Conservation (phyloP, 2,329 filamentous ascomycete species). For the Domatiomyces globalis region DNA sequence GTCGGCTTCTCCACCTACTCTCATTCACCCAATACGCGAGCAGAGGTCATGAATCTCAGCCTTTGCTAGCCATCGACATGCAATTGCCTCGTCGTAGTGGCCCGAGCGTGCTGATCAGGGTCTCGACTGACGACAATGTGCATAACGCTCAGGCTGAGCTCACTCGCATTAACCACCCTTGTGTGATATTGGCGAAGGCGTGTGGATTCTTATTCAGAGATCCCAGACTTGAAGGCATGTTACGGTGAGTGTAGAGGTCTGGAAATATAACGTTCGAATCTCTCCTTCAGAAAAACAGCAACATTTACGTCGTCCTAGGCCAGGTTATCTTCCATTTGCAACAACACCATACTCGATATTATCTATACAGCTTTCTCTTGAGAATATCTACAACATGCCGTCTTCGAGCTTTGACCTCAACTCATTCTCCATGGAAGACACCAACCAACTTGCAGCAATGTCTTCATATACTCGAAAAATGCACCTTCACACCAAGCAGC, state of each 20-base stretch:
- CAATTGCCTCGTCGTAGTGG: background rate
- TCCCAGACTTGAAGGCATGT: no score
- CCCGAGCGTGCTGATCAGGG: background rate
- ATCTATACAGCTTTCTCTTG: no score
- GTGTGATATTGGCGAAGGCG: background rate
- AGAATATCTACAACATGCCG: no score
- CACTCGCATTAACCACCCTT: background rate
- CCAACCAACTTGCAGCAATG: conserved; percentile 16
- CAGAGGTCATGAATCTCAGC: background rate
- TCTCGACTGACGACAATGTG: background rate
- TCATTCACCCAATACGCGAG: background rate
- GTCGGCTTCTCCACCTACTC: background rate
- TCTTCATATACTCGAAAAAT: conserved; percentile 44
- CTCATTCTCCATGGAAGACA: conserved; percentile 2
- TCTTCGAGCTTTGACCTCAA: no score
- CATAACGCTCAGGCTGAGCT: background rate
- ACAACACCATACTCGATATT: no score
- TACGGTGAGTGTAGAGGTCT: no score
- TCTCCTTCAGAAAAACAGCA: no score
- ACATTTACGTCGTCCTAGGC: no score
- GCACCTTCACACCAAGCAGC: conserved; percentile 51
- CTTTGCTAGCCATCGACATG: background rate
- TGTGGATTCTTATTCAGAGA: no score
- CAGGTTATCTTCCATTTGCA: no score
- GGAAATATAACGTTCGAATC: no score